Percentiles rank a stretch among this genome's conserved stretches.
Evolutionary conservation across 139 green algal genomes (phyloP).

Genomic region (Tetradesmus obliquus): DNA sequence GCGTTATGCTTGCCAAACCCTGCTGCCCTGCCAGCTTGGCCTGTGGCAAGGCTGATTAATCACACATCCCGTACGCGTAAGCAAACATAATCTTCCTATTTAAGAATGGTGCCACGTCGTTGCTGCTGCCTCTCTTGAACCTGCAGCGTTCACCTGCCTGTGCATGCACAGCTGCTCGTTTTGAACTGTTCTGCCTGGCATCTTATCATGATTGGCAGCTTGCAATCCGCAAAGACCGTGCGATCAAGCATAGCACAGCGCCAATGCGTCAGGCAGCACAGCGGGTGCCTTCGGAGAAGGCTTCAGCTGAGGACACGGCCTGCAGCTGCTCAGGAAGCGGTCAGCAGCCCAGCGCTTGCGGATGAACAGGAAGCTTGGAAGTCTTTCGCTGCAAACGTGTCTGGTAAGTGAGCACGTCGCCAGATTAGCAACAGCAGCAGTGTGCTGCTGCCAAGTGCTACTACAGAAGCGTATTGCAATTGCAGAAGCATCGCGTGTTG

Average conservation of each 20-base stretch:
- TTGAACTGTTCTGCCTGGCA: neutral
- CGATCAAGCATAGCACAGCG: neutral
- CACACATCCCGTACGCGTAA: no score
- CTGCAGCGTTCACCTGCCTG: neutral
- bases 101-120: no score
- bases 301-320: neutral
- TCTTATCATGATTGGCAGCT: neutral
- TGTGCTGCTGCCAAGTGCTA: neutral
- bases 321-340: neutral
- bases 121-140: no score
- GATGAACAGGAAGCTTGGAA: neutral
- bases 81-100: no score
- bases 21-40: no score
- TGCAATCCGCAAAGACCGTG: neutral
- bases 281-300: neutral
- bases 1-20: no score
- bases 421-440: neutral
- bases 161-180: neutral
- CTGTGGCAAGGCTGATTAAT: no score
- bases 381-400: constrained; percentile 2
- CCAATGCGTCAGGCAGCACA: neutral
- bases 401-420: neutral
- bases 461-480: neutral
- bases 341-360: neutral
- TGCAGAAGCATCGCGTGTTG: no score